Evolutionary conservation across 768 basidiomycete species (phyloP), one percentile per base, ranked within the genome.

Genomic region (Trametes villosa): DNA sequence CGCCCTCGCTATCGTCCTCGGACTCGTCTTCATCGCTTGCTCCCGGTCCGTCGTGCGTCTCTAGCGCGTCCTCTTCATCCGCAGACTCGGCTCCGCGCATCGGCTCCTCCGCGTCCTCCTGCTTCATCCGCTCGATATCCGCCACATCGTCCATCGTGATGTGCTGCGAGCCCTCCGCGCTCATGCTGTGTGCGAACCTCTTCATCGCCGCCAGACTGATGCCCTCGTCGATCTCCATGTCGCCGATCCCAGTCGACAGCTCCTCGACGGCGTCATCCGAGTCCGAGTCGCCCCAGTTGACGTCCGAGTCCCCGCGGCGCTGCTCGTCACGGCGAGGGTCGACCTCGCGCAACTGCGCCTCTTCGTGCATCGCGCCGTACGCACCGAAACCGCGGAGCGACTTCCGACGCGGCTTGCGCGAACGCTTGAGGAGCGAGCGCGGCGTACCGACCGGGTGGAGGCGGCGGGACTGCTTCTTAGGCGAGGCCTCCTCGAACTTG

Each of bases 111-210:
- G 65, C 69, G 17, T 70, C 70, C 65, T 87, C 85, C 40, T 38
- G 58, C 52, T 64, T 69, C 69, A 87, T 81, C 63, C 70, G 72
- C 57, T 77, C 78, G 53, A 74, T 79, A 70, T 88, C 87, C 46
- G 75, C 80, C 22, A 91, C 66, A 72, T 92, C 90, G 66, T 86
- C 88, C 74, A 86, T 84, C n/a, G 86, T 87, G 46, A 82, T 72
- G 62, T 80, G 79, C 45, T 60, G 65, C 4, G 79, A 79, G 7
- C 83, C 85, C 22, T 78, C 71, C 9, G 63, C 78, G 58, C 82
- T 72, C 77, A 83, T 79, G 6, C 86, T 79, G 50, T 76, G 67
- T 41, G 82, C 75, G 59, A 89, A 89, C 15, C 73, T 68, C 59
- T 72, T 70, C 86, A 90, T 83, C 22, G 83, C 83, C 3, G 71